Percentiles rank a stretch among this genome's conserved stretches.
Conservation (phyloP, 2,329 filamentous ascomycete species). For the Gaeumannomyces sp. region DNA sequence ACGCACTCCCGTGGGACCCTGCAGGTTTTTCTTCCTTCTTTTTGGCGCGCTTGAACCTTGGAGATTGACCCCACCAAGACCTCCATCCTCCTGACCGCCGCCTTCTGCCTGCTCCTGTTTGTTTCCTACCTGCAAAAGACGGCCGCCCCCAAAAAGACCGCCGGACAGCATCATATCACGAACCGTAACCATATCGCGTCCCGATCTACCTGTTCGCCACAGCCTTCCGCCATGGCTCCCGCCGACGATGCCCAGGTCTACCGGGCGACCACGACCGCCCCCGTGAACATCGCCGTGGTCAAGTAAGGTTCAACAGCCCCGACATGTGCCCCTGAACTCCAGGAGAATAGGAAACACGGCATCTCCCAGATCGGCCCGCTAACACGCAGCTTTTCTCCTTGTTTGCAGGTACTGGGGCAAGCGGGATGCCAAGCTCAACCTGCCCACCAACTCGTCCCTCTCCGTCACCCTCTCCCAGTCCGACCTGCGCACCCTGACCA, state of each 20-base stretch:
- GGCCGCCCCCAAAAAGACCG: too few relatives aligned
- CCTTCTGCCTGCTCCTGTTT: too few relatives aligned
- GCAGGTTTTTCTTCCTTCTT: too few relatives aligned
- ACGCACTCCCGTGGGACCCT: too few relatives aligned
- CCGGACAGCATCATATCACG: too few relatives aligned
- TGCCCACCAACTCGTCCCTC: constrained; percentile 95
- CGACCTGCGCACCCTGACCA: constrained; percentile 92
- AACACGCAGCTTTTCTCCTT: constrained; percentile 33
- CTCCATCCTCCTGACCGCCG: too few relatives aligned
- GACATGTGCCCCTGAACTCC: not conserved
- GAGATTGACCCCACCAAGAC: too few relatives aligned
- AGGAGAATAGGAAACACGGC: not conserved
- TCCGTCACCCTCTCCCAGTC: constrained; percentile 92
- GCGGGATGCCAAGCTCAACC: constrained; percentile 85
- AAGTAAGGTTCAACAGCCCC: constrained; percentile 52
- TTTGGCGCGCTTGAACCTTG: too few relatives aligned
- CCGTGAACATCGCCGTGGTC: constrained; percentile 97
- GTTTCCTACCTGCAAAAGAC: too few relatives aligned
- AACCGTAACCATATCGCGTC: too few relatives aligned
- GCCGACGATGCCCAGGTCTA: constrained; percentile 54
- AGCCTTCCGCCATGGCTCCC: constrained; percentile 29
- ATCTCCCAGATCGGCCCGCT: constrained; percentile 6
- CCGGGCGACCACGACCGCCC: constrained; percentile 90
- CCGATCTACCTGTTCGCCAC: not conserved
- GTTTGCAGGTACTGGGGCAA: constrained; percentile 78